phyloP scores from a whole-genome alignment of 2,329 filamentous ascomycete species.

The Orbilia oligospora region DNA sequence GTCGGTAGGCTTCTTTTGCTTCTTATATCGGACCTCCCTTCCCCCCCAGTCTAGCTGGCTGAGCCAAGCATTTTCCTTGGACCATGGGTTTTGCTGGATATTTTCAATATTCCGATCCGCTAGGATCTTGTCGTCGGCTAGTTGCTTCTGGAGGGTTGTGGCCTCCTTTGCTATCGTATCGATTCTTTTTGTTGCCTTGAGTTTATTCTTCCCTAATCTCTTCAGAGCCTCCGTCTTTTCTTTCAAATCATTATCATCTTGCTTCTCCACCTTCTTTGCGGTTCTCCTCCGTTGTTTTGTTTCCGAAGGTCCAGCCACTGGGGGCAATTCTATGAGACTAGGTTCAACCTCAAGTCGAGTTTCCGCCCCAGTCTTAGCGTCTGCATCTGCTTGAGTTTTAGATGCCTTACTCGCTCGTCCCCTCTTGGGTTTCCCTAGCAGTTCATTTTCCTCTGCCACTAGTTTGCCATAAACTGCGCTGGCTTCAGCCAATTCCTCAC shows the following conservation, averaged over 20 bases:
- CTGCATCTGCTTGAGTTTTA: neutral
- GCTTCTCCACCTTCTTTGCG: neutral
- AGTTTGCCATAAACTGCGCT: constrained; percentile 8
- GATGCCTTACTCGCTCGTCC: neutral
- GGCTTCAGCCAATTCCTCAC: constrained; percentile 8
- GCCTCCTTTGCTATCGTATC: neutral
- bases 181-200: neutral
- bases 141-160: neutral
- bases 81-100: constrained; percentile 79
- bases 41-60: constrained; percentile 95
- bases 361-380: neutral
- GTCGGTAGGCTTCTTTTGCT: constrained; percentile 78
- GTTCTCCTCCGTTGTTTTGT: constrained; percentile 9
- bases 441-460: constrained; percentile 27
- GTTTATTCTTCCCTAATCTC: neutral
- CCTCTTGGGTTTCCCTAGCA: constrained; percentile 15
- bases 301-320: neutral
- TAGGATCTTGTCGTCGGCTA: neutral
- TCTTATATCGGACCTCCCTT: constrained; percentile 89
- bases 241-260: neutral
- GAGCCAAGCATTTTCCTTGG: constrained; percentile 74
- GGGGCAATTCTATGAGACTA: too few species aligned
- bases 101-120: constrained; percentile 65
- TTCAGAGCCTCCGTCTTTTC: neutral
- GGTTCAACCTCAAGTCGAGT: neutral